A percentile compares a stretch with the other conserved stretches of the same genome.
phyloP scores from a whole-genome alignment of 148 eudicot genomes.

The Heliamphora exappendiculata region DNA sequence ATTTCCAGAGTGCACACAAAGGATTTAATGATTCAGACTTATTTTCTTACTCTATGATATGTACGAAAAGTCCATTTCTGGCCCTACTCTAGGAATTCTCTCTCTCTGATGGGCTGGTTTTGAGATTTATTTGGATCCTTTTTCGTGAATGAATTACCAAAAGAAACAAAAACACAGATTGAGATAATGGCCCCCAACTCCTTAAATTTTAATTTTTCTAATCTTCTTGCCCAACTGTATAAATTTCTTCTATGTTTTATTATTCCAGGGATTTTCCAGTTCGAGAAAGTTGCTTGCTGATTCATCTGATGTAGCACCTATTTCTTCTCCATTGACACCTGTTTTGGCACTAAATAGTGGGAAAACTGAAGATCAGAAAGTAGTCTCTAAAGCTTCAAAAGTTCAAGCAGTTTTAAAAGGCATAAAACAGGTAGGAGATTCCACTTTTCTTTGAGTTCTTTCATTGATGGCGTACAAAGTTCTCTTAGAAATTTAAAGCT shows the following conservation, averaged over 20 bases:
- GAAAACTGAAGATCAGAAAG: conserved; percentile 55
- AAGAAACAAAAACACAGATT: background rate
- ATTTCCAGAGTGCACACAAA: background rate
- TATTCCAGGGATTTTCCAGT: conserved; percentile 54
- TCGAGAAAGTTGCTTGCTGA: conserved; percentile 58
- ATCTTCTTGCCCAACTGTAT: background rate
- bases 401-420: conserved; percentile 77
- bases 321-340: conserved; percentile 77
- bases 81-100: background rate
- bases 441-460: conserved; percentile 3
- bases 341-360: conserved; percentile 43
- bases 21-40: background rate
- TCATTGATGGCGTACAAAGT: background rate
- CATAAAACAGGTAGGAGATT: conserved; percentile 59
- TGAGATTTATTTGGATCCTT: background rate
- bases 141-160: background rate
- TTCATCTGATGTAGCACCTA: conserved; percentile 56
- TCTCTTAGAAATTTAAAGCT: background rate
- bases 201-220: background rate
- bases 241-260: background rate
- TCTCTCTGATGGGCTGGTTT: background rate
- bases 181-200: background rate
- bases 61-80: background rate
- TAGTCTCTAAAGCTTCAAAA: conserved; percentile 56
- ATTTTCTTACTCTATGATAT: background rate